Evolutionary conservation across 805 yeast genomes (phyloP).

Genomic region (Schwanniomyces occidentalis): DNA sequence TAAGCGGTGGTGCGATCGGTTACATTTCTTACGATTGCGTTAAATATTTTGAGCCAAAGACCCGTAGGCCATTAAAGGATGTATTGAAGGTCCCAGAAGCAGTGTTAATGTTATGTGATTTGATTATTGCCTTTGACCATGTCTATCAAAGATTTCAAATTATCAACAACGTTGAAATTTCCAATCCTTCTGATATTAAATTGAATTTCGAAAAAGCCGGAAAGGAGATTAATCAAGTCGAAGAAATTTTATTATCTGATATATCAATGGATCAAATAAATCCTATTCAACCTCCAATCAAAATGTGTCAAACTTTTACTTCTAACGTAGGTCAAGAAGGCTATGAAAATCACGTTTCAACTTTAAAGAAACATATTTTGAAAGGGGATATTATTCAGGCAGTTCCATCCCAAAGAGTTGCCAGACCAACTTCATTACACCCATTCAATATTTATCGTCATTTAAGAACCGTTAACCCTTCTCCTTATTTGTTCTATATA

Average conservation of each 20-base stretch:
- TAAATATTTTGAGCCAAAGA: conserved; percentile 93
- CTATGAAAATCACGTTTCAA: conserved; percentile 77
- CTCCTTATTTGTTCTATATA: conserved; percentile 93
- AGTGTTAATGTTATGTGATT: conserved; percentile 85
- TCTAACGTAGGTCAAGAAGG: conserved; percentile 95
- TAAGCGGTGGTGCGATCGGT: conserved; percentile 97
- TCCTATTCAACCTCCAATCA: conserved; percentile 77
- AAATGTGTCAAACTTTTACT: conserved; percentile 63
- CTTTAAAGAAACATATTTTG: conserved; percentile 75
- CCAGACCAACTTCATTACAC: conserved; percentile 91
- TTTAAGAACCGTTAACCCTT: conserved; percentile 92
- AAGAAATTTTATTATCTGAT: conserved; percentile 46
- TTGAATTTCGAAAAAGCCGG: conserved; percentile 56
- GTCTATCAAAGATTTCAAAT: conserved; percentile 92
- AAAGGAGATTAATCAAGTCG: conserved; percentile 57
- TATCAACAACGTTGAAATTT: conserved; percentile 70
- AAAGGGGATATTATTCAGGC: conserved; percentile 96
- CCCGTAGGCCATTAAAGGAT: conserved; percentile 73
- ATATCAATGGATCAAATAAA: conserved; percentile 46
- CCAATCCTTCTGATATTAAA: conserved; percentile 27
- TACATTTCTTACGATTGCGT: conserved; percentile 96
- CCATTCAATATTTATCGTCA: conserved; percentile 97
- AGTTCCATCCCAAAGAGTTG: conserved; percentile 96
- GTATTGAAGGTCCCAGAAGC: conserved; percentile 88
- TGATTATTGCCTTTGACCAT: conserved; percentile 88